A percentile compares a stretch with the other conserved stretches of the same genome.
Conservation (phyloP, 2,329 filamentous ascomycete species). For the Elsinoe arachidis region DNA sequence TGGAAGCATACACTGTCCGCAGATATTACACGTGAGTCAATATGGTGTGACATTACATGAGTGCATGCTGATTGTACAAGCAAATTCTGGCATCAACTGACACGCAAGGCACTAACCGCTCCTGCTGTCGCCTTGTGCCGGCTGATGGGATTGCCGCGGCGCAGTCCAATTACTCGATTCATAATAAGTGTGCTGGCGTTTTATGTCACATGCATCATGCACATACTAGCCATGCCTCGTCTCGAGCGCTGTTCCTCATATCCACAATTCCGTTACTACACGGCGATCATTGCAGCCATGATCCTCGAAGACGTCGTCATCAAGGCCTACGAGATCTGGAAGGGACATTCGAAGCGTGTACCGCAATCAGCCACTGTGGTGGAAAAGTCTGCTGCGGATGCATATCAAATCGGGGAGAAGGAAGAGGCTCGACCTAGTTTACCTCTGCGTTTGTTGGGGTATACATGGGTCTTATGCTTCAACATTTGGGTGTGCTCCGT, state of each 20-base stretch:
- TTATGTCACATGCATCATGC: background rate
- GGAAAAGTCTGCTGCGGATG: no score
- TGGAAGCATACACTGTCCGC: slow-evolving; percentile 8
- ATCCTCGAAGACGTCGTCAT: slow-evolving; percentile 1
- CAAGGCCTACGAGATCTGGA: background rate
- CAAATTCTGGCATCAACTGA: slow-evolving; percentile 9
- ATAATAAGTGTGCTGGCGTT: background rate
- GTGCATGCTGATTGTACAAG: background rate
- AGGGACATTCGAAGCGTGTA: no score
- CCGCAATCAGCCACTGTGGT: no score
- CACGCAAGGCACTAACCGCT: slow-evolving; percentile 1
- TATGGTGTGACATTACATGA: no score
- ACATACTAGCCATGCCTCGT: background rate
- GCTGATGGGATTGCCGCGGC: background rate
- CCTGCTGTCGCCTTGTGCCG: background rate
- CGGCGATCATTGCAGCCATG: background rate
- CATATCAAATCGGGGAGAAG: background rate
- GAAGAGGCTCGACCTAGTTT: background rate
- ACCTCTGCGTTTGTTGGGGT: background rate
- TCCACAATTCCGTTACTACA: slow-evolving; percentile 4
- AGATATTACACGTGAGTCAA: slow-evolving; percentile 6
- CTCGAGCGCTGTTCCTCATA: background rate
- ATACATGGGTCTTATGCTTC: background rate
- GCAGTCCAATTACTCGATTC: slow-evolving; percentile 1
- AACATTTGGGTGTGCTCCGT: background rate